These are phyloP conservation scores for Rhododendron ferrugineum DNA, from an alignment of 148 eudicot species.

Conservation along the genomic window DNA sequence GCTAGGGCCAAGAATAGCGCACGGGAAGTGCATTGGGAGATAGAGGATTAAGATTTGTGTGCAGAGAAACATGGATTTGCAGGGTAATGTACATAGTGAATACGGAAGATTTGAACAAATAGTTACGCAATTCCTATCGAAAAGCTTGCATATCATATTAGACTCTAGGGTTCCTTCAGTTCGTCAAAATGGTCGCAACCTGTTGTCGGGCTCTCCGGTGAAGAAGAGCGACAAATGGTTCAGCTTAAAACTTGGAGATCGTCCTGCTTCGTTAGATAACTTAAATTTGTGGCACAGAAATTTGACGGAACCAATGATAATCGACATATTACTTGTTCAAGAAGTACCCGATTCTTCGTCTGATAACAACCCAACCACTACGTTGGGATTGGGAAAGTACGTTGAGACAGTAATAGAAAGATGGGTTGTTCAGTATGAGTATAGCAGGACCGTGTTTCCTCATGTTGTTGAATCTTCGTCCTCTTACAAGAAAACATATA, in stretches of 20 bases:
- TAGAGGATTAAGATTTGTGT: conserved; percentile 3
- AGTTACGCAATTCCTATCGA: conserved; percentile 72
- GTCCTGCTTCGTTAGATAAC: conserved; percentile 77
- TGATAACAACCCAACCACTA: conserved; percentile 15
- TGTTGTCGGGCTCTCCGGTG: conserved; percentile 24
- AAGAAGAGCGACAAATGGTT: conserved; percentile 91
- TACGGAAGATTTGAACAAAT: conserved; percentile 76
- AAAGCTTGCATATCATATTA: conserved; percentile 72
- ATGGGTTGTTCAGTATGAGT: conserved; percentile 86
- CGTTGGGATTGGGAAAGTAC: conserved; percentile 28
- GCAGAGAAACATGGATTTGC: conserved; percentile 53
- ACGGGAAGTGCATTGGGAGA: not conserved
- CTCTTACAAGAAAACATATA: conserved; percentile 76
- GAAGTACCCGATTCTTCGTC: conserved; percentile 28
- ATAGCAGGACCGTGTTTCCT: conserved; percentile 33
- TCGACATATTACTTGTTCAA: conserved; percentile 72
- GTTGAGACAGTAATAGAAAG: conserved; percentile 85
- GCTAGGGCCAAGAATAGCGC: not conserved
- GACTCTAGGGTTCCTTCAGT: conserved; percentile 86
- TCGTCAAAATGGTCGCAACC: conserved; percentile 30
- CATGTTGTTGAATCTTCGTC: conserved; percentile 48
- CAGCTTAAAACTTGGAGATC: conserved; percentile 73
- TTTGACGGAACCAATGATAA: conserved; percentile 90
- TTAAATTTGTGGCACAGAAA: conserved; percentile 76
- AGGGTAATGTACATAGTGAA: conserved; percentile 45